Evolutionary conservation across 176 grass and related monocot genomes (phyloP).

Genomic region (Oryza longistaminata): DNA sequence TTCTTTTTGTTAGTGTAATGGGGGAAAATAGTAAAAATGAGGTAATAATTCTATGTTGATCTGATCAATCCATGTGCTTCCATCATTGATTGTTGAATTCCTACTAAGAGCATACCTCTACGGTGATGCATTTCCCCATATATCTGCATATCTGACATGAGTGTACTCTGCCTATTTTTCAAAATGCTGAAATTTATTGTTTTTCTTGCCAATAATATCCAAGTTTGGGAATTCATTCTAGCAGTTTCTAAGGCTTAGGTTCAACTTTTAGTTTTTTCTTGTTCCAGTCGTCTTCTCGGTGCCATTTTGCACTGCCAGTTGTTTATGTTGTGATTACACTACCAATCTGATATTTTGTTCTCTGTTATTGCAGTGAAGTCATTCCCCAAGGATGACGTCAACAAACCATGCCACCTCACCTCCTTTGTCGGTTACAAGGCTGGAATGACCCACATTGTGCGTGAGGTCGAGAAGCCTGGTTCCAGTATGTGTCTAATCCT

Average conservation of each 20-base stretch:
- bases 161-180: not conserved
- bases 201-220: too few relatives aligned
- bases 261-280: not conserved
- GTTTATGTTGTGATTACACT: not conserved
- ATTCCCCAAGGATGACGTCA: slow-evolving; percentile 74
- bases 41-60: too few relatives aligned
- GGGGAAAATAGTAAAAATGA: too few relatives aligned
- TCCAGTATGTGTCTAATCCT: slow-evolving; percentile 33
- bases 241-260: not conserved
- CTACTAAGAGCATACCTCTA: too few relatives aligned
- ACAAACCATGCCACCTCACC: slow-evolving; percentile 72
- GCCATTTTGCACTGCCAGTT: not conserved
- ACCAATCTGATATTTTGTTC: not conserved
- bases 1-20: too few relatives aligned
- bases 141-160: too few relatives aligned
- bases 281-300: not conserved
- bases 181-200: not conserved
- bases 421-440: slow-evolving; percentile 98
- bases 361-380: slow-evolving; percentile 68
- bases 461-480: slow-evolving; percentile 92
- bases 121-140: too few relatives aligned
- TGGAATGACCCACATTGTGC: slow-evolving; percentile 97
- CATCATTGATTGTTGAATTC: too few relatives aligned
- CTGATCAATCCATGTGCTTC: too few relatives aligned
- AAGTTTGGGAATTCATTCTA: not conserved